Conservation (phyloP, 352 stramenopile genomes). For the Pythium vanterpoolii region DNA sequence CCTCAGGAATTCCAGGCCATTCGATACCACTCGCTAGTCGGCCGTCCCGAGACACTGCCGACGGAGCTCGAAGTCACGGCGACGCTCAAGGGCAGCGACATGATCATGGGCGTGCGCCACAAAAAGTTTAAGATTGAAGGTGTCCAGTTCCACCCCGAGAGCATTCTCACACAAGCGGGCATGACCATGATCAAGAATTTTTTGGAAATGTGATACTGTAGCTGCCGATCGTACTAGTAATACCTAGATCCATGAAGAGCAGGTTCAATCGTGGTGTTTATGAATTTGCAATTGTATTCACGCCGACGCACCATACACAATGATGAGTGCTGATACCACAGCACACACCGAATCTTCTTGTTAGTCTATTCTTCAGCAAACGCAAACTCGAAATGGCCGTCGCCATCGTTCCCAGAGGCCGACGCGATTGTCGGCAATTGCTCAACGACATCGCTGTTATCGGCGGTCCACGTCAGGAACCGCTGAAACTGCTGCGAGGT, state of each 20-base stretch:
- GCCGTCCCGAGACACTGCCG: constrained; percentile 75
- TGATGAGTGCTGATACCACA: not conserved
- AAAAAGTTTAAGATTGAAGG: constrained; percentile 84
- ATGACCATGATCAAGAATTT: constrained; percentile 87
- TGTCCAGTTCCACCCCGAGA: constrained; percentile 89
- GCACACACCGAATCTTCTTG: not conserved
- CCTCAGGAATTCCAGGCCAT: constrained; percentile 76
- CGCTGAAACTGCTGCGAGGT: constrained; percentile 79
- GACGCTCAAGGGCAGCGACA: constrained; percentile 76
- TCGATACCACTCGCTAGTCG: constrained; percentile 87
- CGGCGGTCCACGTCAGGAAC: constrained; percentile 74
- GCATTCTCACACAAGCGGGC: constrained; percentile 81
- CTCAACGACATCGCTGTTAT: constrained; percentile 73
- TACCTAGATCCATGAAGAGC: not conserved
- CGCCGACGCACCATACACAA: not conserved
- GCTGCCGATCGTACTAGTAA: not conserved
- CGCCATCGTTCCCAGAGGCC: constrained; percentile 20
- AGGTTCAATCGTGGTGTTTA: not conserved
- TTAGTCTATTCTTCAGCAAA: constrained; percentile 62
- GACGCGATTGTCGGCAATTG: constrained; percentile 49
- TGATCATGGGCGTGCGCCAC: constrained; percentile 90
- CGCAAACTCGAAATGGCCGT: constrained; percentile 65
- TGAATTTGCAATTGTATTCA: constrained; percentile 9
- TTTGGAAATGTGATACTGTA: constrained; percentile 64
- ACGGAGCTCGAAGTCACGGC: constrained; percentile 76